Evolutionary conservation across 257 asterid species (phyloP).

Genomic region (Salvia splendens): DNA sequence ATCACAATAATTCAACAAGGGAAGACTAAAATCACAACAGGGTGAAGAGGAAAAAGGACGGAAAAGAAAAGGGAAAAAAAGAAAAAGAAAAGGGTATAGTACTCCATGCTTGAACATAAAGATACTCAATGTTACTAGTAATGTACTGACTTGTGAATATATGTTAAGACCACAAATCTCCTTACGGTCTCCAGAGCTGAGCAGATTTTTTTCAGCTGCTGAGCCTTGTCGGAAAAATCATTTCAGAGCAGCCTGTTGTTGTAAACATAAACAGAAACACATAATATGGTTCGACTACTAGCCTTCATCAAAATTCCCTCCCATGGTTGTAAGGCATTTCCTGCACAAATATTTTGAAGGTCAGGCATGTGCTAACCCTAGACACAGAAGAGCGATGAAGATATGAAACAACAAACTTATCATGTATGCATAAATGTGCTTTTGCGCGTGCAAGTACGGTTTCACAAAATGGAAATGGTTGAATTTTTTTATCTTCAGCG

Average conservation of each 20-base stretch:
- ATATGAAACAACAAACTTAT: background rate
- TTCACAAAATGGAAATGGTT: background rate
- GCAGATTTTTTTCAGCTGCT: constrained; percentile 40
- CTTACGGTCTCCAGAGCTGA: constrained; percentile 23
- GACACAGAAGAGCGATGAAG: background rate
- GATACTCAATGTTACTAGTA: constrained; percentile 14
- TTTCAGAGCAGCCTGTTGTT: constrained; percentile 37
- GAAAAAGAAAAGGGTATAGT: background rate
- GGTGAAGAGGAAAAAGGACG: background rate
- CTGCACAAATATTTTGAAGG: constrained; percentile 37
- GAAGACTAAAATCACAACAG: constrained; percentile 8
- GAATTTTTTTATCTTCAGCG: background rate
- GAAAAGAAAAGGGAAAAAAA: background rate
- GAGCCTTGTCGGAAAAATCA: constrained; percentile 22
- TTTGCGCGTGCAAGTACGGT: background rate
- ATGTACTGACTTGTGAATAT: constrained; percentile 11
- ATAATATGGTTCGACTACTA: constrained; percentile 5
- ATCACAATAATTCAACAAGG: constrained; percentile 29
- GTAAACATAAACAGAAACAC: constrained; percentile 33
- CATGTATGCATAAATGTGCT: no score
- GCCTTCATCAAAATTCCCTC: constrained; percentile 48
- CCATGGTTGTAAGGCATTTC: constrained; percentile 78
- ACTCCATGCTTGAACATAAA: constrained; percentile 30
- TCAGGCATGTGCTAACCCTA: background rate
- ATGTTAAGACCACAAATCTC: constrained; percentile 19